Evolutionary conservation across 2,329 filamentous ascomycete species (phyloP).

Genomic region (Sporothrix schenckii): DNA sequence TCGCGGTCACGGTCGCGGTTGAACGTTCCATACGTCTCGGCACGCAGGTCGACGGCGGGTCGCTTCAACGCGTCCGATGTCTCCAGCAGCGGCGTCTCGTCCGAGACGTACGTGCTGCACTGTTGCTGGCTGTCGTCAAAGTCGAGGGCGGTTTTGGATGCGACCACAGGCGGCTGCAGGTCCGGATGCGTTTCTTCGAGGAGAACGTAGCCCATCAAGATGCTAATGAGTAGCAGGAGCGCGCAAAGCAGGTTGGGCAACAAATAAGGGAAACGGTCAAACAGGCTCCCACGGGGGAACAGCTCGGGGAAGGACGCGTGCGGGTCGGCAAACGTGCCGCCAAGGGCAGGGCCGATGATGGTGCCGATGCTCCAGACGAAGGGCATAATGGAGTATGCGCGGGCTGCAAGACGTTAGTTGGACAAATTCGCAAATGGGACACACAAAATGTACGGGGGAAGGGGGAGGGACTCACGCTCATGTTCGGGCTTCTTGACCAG

Average conservation of each 20-base stretch:
- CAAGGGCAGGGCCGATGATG: conserved; percentile 85
- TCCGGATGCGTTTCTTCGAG: conserved; percentile 89
- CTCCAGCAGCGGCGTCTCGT: conserved; percentile 74
- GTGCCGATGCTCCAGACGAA: conserved; percentile 93
- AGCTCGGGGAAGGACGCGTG: conserved; percentile 69
- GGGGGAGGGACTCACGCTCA: conserved; percentile 66
- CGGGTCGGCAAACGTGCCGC: conserved; percentile 82
- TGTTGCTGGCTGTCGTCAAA: conserved; percentile 45
- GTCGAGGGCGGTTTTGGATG: neutral
- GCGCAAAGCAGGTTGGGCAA: conserved; percentile 88
- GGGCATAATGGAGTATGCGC: conserved; percentile 88
- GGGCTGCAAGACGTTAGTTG: conserved; percentile 54
- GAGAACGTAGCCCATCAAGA: conserved; percentile 76
- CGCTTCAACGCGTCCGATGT: conserved; percentile 75
- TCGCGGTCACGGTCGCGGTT: conserved; percentile 22
- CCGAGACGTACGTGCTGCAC: conserved; percentile 57
- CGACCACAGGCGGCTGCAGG: conserved; percentile 57
- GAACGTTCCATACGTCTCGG: conserved; percentile 81
- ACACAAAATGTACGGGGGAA: neutral
- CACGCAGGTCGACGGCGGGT: conserved; percentile 70
- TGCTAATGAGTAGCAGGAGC: conserved; percentile 72
- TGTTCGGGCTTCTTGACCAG: conserved; percentile 81
- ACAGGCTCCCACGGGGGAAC: conserved; percentile 70
- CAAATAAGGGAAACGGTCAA: conserved; percentile 80
- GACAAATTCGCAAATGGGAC: neutral